Evolutionary conservation across 495 filamentous ascomycete species (phyloP).

Genomic region (Amorphotheca resinae): DNA sequence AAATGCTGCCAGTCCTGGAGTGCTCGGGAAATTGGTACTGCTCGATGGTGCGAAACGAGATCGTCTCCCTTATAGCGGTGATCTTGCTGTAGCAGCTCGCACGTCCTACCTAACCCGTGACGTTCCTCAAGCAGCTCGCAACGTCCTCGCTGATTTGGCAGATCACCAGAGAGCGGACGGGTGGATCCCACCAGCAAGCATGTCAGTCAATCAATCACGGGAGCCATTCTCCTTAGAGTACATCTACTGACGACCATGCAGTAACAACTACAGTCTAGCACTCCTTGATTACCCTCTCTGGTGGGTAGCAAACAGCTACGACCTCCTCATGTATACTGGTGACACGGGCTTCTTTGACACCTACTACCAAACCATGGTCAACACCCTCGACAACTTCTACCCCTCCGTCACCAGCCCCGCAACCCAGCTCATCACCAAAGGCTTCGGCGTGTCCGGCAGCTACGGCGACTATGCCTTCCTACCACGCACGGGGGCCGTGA

Average conservation of each 20-base stretch:
- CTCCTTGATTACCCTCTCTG: conserved; percentile 37
- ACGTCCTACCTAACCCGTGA: conserved; percentile 34
- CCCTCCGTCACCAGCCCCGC: conserved; percentile 21
- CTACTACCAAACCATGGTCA: conserved; percentile 28
- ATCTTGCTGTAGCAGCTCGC: conserved; percentile 30
- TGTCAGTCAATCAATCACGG: conserved; percentile 17
- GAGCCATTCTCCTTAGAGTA: neutral
- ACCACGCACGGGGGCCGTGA: conserved; percentile 29
- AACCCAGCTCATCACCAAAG: conserved; percentile 27
- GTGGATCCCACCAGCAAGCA: conserved; percentile 40
- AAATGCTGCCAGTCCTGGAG: conserved; percentile 24
- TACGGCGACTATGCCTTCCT: conserved; percentile 40
- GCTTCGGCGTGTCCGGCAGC: conserved; percentile 18
- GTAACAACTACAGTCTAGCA: conserved; percentile 30
- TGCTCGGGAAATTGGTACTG: conserved; percentile 30
- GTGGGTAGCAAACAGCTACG: conserved; percentile 32
- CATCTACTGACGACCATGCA: too few species aligned
- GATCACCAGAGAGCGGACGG: conserved; percentile 34
- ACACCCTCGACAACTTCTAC: conserved; percentile 30
- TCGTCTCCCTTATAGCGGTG: conserved; percentile 36
- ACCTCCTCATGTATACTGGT: conserved; percentile 34
- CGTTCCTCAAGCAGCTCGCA: conserved; percentile 24
- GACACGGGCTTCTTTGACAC: conserved; percentile 21
- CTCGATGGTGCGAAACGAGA: conserved; percentile 37
- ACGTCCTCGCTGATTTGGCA: conserved; percentile 33